Conservation (phyloP, 352 stramenopile genomes). For the Phytophthora constricta region DNA sequence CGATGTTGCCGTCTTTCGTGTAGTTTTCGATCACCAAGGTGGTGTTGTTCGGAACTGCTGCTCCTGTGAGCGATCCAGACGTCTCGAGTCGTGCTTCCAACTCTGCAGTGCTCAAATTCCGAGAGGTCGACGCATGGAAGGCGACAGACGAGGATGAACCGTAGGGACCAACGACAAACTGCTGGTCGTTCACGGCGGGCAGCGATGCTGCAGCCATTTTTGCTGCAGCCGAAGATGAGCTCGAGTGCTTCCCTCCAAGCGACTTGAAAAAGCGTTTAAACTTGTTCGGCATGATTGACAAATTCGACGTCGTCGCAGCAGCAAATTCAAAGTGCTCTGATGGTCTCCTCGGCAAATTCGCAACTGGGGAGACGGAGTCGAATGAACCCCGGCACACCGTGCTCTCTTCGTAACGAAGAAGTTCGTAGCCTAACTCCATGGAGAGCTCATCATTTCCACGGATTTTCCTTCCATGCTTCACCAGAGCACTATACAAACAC, state of each 20-base stretch:
- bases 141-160: conserved; percentile 43
- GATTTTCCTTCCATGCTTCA: not conserved
- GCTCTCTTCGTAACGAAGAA: too few relatives aligned
- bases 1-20: conserved; percentile 28
- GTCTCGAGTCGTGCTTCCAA: conserved; percentile 39
- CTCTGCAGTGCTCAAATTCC: conserved; percentile 34
- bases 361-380: too few relatives aligned
- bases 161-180: conserved; percentile 43
- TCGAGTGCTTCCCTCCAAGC: conserved; percentile 48
- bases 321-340: not conserved
- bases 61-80: conserved; percentile 31
- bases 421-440: too few relatives aligned
- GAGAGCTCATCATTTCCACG: not conserved
- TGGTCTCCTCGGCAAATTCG: conserved; percentile 16
- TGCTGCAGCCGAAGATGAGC: conserved; percentile 13
- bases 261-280: conserved; percentile 58
- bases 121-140: conserved; percentile 41
- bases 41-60: conserved; percentile 12
- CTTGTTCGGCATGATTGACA: conserved; percentile 54
- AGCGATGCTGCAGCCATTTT: conserved; percentile 10
- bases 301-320: not conserved
- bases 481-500: not conserved
- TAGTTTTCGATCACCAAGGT: conserved; percentile 13
- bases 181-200: conserved; percentile 11
- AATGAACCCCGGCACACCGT: too few relatives aligned